Evolutionary conservation across 495 filamentous ascomycete species (phyloP).

Genomic region (Elasticomyces elasticus): DNA sequence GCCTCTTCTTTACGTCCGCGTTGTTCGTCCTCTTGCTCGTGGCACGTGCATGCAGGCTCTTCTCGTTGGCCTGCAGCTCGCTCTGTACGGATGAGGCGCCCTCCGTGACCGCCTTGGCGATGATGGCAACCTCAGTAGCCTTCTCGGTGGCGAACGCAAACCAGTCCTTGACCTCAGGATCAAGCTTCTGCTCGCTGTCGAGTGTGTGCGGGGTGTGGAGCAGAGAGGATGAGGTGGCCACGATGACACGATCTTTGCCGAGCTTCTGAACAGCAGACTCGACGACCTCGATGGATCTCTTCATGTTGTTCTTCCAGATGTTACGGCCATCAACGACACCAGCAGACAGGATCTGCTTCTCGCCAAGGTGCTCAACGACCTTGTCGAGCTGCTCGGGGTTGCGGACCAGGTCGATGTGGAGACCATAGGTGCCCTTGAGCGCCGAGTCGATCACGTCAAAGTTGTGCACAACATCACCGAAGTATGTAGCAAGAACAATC

Average conservation of each 20-base stretch:
- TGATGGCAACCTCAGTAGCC: constrained; percentile 76
- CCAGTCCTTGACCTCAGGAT: constrained; percentile 86
- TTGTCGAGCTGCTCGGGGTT: constrained; percentile 90
- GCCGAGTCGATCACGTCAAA: constrained; percentile 65
- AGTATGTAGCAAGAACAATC: constrained; percentile 87
- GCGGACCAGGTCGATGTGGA: constrained; percentile 93
- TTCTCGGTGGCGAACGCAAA: constrained; percentile 98
- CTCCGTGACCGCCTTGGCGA: constrained; percentile 91
- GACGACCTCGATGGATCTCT: constrained; percentile 76
- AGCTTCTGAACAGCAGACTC: constrained; percentile 85
- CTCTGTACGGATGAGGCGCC: constrained; percentile 75
- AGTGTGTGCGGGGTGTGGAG: constrained; percentile 97
- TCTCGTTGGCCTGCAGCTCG: constrained; percentile 87
- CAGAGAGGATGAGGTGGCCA: constrained; percentile 91
- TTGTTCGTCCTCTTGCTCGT: constrained; percentile 92
- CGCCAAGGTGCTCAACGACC: constrained; percentile 64
- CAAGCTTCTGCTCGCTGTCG: constrained; percentile 92
- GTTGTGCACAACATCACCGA: constrained; percentile 99
- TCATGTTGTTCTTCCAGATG: constrained; percentile 99
- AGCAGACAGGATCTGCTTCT: constrained; percentile 77
- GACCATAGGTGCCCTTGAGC: constrained; percentile 59
- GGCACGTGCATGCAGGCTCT: constrained; percentile 76
- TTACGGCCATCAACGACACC: constrained; percentile 98
- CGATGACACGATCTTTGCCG: constrained; percentile 89
- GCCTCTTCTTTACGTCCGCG: constrained; percentile 88